Percentiles rank a stretch among this genome's conserved stretches.
Evolutionary conservation across 441 rosid genomes (phyloP).

Genomic region (Gossypium trilobum): DNA sequence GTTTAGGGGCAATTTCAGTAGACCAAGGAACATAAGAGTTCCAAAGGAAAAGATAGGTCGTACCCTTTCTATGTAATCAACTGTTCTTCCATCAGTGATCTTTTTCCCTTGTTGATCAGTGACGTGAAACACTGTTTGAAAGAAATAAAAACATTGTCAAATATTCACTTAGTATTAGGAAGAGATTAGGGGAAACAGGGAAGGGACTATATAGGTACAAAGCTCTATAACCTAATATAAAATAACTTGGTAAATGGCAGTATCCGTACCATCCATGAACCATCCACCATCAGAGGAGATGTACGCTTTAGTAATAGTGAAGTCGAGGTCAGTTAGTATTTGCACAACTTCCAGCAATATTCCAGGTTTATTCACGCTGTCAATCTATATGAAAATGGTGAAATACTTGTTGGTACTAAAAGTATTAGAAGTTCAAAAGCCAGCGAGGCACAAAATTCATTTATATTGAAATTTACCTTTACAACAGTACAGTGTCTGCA

Average conservation of each 20-base stretch:
- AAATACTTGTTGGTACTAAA: constrained; percentile 1
- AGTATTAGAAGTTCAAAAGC: neutral
- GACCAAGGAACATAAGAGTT: neutral
- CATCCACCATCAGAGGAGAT: constrained; percentile 95
- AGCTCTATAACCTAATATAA: neutral
- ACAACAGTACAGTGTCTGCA: constrained; percentile 56
- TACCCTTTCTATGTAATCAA: constrained; percentile 79
- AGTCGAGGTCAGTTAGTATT: constrained; percentile 71
- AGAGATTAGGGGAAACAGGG: neutral
- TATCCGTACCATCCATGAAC: constrained; percentile 81
- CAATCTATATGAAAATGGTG: constrained; percentile 39
- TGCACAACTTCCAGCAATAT: constrained; percentile 89
- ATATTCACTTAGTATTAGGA: constrained; percentile 2
- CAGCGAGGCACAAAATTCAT: neutral
- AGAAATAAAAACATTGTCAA: neutral
- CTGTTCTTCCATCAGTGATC: constrained; percentile 56
- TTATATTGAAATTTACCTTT: constrained; percentile 39
- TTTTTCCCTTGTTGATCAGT: constrained; percentile 79
- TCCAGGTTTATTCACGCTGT: constrained; percentile 87
- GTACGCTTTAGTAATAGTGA: constrained; percentile 75
- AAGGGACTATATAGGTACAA: neutral
- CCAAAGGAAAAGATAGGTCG: neutral
- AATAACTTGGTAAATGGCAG: neutral
- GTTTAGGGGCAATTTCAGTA: neutral
- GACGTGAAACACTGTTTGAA: constrained; percentile 61